Conservation (phyloP, 352 stramenopile genomes). For the Thraustotheca clavata region DNA sequence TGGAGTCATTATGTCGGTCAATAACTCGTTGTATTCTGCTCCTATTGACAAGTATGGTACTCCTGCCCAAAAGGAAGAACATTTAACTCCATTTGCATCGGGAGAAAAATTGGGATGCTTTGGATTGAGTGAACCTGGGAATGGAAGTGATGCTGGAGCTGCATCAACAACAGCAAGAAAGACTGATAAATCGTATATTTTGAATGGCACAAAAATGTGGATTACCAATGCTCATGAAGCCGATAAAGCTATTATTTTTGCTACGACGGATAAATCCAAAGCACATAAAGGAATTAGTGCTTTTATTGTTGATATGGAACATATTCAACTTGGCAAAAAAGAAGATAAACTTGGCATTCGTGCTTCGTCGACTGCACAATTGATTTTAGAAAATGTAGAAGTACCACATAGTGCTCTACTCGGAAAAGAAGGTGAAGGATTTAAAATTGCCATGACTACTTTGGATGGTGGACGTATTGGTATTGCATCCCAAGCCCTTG, state of each 20-base stretch:
- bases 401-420: conserved; percentile 87
- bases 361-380: conserved; percentile 92
- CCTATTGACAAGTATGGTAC: conserved; percentile 92
- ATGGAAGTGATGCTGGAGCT: conserved; percentile 91
- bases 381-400: conserved; percentile 93
- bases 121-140: conserved; percentile 88
- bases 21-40: conserved; percentile 93
- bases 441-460: conserved; percentile 80
- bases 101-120: conserved; percentile 93
- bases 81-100: conserved; percentile 84
- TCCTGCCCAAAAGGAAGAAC: conserved; percentile 77
- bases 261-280: conserved; percentile 94
- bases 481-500: conserved; percentile 91
- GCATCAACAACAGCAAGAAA: conserved; percentile 86
- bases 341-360: conserved; percentile 98
- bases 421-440: conserved; percentile 77
- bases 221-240: conserved; percentile 95
- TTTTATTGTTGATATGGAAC: conserved; percentile 91
- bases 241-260: conserved; percentile 92
- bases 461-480: conserved; percentile 69
- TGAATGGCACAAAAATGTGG: conserved; percentile 97
- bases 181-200: conserved; percentile 85
- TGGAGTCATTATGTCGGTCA: conserved; percentile 95
- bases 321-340: conserved; percentile 94
- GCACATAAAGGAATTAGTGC: conserved; percentile 96